These are phyloP conservation scores for Platanus orientalis DNA, from an alignment of 164 flowering plant genomes.

Conservation along the genomic window DNA sequence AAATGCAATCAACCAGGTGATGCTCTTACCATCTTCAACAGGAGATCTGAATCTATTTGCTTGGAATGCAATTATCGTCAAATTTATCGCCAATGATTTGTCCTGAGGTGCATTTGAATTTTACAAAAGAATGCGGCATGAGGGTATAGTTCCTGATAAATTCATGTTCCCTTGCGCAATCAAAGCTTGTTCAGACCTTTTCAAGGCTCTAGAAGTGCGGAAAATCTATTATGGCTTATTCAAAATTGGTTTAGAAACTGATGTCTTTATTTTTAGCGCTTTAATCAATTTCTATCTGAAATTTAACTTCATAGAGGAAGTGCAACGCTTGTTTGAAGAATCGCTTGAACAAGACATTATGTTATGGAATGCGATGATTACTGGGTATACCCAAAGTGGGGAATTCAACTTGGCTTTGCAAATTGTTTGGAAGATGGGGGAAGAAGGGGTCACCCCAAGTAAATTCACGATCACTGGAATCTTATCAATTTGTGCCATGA, in stretches of 20 bases:
- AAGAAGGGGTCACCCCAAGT: constrained; percentile 38
- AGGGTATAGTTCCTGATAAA: no score
- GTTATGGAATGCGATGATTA: constrained; percentile 67
- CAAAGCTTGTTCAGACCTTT: no score
- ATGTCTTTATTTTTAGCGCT: constrained; percentile 22
- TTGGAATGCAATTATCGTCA: no score
- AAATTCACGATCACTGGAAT: constrained; percentile 54
- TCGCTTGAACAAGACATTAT: constrained; percentile 49
- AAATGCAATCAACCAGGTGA: constrained; percentile 40
- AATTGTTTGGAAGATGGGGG: constrained; percentile 39
- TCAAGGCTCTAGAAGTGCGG: no score
- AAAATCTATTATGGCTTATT: constrained; percentile 45
- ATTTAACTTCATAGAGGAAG: constrained; percentile 16
- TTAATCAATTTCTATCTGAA: constrained; percentile 30
- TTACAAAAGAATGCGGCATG: no score
- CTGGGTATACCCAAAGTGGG: constrained; percentile 56
- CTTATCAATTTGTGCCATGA: constrained; percentile 39
- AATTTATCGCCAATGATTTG: no score
- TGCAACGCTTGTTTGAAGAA: constrained; percentile 22
- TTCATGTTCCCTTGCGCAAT: no score
- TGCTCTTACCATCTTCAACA: constrained; percentile 42
- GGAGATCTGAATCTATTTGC: no score
- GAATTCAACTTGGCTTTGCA: constrained; percentile 36
- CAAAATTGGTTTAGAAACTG: constrained; percentile 17
- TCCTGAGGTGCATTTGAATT: no score